phyloP scores from a whole-genome alignment of 495 filamentous ascomycete genomes.

The Evernia prunastri region DNA sequence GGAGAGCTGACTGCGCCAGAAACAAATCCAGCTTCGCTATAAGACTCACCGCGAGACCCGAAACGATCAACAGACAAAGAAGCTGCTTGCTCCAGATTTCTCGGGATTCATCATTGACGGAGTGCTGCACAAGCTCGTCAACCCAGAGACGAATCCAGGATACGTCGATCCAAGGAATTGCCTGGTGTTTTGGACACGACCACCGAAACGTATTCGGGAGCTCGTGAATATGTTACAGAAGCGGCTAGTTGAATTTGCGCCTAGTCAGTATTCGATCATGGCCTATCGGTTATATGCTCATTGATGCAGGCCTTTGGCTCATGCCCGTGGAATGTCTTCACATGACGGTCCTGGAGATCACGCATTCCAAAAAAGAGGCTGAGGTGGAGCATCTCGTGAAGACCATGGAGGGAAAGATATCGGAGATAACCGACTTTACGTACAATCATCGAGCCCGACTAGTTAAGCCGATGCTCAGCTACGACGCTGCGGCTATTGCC shows the following conservation, averaged over 20 bases:
- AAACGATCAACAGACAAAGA: constrained; percentile 61
- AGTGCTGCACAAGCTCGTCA: constrained; percentile 59
- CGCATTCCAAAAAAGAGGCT: constrained; percentile 55
- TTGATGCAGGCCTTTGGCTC: constrained; percentile 65
- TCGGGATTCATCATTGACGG: constrained; percentile 66
- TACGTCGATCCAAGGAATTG: constrained; percentile 72
- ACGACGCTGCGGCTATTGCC: constrained; percentile 76
- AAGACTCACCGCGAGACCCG: constrained; percentile 62
- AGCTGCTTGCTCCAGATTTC: constrained; percentile 64
- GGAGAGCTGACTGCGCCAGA: constrained; percentile 38
- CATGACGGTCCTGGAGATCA: constrained; percentile 78
- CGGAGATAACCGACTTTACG: constrained; percentile 56
- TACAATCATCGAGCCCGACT: constrained; percentile 59
- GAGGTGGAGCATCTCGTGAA: constrained; percentile 57
- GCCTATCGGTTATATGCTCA: neutral
- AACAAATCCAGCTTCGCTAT: constrained; percentile 65
- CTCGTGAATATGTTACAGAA: constrained; percentile 64
- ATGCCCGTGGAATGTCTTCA: constrained; percentile 73
- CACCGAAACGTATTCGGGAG: constrained; percentile 58
- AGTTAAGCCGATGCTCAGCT: constrained; percentile 75
- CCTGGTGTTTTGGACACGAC: constrained; percentile 81
- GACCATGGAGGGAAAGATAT: constrained; percentile 41
- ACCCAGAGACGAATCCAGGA: constrained; percentile 52
- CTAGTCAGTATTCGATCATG: neutral
- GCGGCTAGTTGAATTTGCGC: constrained; percentile 38